Conservation (phyloP, 208 protist genomes). For the Trypanosoma caninum region DNA sequence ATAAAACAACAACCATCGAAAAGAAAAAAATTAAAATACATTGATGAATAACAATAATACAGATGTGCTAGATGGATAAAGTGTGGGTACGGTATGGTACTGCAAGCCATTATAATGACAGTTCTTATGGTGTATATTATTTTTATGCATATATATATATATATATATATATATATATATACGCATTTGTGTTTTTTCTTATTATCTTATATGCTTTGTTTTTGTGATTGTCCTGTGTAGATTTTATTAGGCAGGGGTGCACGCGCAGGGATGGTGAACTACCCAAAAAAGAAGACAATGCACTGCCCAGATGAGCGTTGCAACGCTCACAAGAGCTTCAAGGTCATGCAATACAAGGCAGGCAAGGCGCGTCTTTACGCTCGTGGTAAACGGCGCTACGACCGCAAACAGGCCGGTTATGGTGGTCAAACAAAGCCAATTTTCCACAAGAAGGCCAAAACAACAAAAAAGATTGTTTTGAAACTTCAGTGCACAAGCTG, state of each 20-base stretch:
- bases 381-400: slow-evolving; percentile 99
- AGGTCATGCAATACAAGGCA: slow-evolving; percentile 99
- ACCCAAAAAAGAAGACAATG: slow-evolving; percentile 92
- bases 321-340: slow-evolving; percentile 97
- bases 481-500: slow-evolving; percentile 98
- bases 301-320: slow-evolving; percentile 88
- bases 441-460: slow-evolving; percentile 99
- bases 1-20: no score
- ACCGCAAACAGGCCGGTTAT: slow-evolving; percentile 99
- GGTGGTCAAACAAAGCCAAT: slow-evolving; percentile 99
- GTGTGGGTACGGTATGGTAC: no score
- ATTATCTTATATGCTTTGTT: no score
- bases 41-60: no score
- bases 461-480: slow-evolving; percentile 99
- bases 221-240: no score
- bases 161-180: no score
- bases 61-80: no score
- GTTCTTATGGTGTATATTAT: no score
- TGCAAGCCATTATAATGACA: no score
- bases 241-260: not conserved
- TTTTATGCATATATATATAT: no score
- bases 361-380: slow-evolving; percentile 98
- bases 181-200: no score
- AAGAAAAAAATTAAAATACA: no score
- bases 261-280: slow-evolving; percentile 78